Evolutionary conservation across 2,329 filamentous ascomycete genomes (phyloP).

Genomic region (Sporothrix mexicana): DNA sequence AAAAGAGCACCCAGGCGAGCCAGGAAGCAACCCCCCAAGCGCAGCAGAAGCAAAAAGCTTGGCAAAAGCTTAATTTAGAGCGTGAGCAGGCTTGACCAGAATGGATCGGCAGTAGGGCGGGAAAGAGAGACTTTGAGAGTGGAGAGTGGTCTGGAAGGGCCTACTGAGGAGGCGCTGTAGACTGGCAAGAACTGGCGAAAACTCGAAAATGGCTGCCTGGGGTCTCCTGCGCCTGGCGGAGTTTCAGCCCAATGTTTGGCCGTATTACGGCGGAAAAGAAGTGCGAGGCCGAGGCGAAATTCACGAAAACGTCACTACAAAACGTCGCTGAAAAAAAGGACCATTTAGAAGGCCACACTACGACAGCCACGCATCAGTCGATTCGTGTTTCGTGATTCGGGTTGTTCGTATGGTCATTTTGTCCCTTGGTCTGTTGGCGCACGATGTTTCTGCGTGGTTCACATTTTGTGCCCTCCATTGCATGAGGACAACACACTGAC

Average conservation of each 20-base stretch:
- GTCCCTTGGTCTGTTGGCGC: not conserved
- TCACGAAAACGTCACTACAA: not conserved
- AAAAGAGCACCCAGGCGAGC: not conserved
- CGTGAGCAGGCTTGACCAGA: conserved; percentile 7
- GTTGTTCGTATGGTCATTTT: not conserved
- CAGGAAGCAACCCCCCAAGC: not conserved
- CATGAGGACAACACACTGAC: not conserved
- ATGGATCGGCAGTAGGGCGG: conserved; percentile 15
- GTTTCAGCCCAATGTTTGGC: conserved; percentile 19
- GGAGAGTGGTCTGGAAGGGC: conserved; percentile 25
- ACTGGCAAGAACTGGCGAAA: not conserved
- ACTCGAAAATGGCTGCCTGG: conserved; percentile 4
- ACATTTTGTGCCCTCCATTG: not conserved
- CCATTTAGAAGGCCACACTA: not conserved
- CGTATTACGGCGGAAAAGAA: not conserved
- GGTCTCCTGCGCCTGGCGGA: conserved; percentile 12
- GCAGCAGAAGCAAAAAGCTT: conserved; percentile 1
- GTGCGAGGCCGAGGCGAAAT: not conserved
- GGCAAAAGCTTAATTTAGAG: conserved; percentile 27
- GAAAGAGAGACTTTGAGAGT: not conserved
- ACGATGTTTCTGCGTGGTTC: not conserved
- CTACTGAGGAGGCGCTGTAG: not conserved
- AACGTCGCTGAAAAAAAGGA: no score
- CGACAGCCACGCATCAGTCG: not conserved
- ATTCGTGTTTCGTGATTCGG: conserved; percentile 15